These are phyloP conservation scores for Pleurotus eryngii DNA, from an alignment of 768 basidiomycete genomes.

Conservation along the genomic window DNA sequence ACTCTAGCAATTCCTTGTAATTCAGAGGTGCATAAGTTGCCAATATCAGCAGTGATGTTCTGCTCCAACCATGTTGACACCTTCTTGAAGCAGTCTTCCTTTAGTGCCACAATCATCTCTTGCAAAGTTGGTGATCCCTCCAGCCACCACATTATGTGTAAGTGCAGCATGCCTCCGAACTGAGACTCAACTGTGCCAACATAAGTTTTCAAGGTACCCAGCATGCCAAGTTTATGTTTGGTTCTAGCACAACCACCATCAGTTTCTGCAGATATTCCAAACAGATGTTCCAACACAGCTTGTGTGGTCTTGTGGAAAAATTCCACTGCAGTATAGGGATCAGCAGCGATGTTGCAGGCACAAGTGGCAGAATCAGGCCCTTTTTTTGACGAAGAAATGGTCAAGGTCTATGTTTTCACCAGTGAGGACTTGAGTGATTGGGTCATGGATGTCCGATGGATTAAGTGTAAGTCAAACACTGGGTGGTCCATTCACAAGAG, in stretches of 20 bases:
- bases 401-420: constrained; percentile 43
- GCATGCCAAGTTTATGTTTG: constrained; percentile 23
- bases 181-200: constrained; percentile 37
- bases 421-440: constrained; percentile 39
- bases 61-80: constrained; percentile 24
- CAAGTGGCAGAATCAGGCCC: constrained; percentile 22
- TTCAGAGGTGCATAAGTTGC: constrained; percentile 9
- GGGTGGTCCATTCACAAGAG: constrained; percentile 25
- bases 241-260: not conserved
- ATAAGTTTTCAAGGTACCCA: constrained; percentile 15
- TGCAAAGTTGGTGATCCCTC: constrained; percentile 20
- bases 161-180: constrained; percentile 36
- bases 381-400: constrained; percentile 17
- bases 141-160: constrained; percentile 38
- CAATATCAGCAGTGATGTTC: constrained; percentile 28
- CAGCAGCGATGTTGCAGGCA: constrained; percentile 25
- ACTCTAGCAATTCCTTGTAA: not conserved
- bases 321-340: constrained; percentile 39
- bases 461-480: constrained; percentile 43
- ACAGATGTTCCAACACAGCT: constrained; percentile 25
- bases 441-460: constrained; percentile 37
- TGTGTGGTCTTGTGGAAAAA: constrained; percentile 36
- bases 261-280: constrained; percentile 23
- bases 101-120: constrained; percentile 18
- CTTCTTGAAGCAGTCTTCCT: constrained; percentile 22